Conservation (phyloP, 106 monocot species). For the Dioscorea alata region DNA sequence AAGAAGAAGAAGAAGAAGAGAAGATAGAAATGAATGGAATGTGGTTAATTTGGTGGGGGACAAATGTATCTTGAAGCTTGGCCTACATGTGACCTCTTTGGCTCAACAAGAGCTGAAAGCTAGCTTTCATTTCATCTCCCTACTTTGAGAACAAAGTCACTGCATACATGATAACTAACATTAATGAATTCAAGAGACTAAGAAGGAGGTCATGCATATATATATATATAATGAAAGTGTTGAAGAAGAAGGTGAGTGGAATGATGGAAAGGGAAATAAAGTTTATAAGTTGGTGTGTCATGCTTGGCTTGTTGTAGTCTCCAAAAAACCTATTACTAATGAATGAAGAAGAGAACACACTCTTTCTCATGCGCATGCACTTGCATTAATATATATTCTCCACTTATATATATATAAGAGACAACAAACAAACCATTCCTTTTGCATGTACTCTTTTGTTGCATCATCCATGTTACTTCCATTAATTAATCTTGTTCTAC, state of each 20-base stretch:
- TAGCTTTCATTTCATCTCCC: no score
- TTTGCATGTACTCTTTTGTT: constrained; percentile 2
- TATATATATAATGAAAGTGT: no score
- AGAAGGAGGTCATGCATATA: no score
- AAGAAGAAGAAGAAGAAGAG: no score
- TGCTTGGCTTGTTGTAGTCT: constrained; percentile 6
- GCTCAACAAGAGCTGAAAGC: no score
- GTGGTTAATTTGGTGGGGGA: no score
- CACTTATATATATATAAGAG: neutral
- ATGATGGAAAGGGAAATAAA: constrained; percentile 1
- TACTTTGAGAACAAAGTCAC: no score
- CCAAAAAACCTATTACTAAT: neutral
- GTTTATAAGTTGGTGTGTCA: constrained; percentile 1
- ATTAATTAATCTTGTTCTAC: neutral
- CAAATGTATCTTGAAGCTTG: no score
- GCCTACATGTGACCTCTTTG: no score
- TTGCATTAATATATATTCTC: constrained; percentile 6
- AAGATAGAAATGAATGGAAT: no score
- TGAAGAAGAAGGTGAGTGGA: constrained; percentile 3
- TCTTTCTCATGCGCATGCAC: constrained; percentile 3
- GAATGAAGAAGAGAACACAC: neutral
- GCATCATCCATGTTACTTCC: neutral
- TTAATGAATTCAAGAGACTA: no score
- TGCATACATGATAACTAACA: no score
- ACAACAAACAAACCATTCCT: constrained; percentile 4